Evolutionary conservation across 1,284 basidiomycete genomes (phyloP).

Genomic region (Moesziomyces antarcticus): DNA sequence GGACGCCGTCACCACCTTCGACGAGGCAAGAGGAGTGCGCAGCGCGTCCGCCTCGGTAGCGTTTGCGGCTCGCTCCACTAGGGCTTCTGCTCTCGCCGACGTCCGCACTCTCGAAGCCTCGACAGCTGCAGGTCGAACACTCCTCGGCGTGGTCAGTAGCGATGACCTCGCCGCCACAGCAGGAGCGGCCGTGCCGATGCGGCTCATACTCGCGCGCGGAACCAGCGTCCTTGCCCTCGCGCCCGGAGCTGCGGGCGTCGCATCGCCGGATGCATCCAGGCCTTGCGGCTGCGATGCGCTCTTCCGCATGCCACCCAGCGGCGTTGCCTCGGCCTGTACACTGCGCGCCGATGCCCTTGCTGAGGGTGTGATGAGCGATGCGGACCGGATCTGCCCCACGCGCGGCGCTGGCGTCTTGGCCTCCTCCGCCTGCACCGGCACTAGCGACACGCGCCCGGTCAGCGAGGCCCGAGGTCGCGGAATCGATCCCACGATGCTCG

Average conservation of each 20-base stretch:
- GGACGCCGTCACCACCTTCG: neutral
- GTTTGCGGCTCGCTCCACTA: constrained; percentile 2
- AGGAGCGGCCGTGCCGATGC: constrained; percentile 12
- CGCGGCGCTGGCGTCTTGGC: neutral
- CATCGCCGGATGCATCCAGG: constrained; percentile 5
- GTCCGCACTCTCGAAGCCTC: neutral
- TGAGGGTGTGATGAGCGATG: constrained; percentile 26
- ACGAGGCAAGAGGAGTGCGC: no score
- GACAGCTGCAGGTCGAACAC: no score
- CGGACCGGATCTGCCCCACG: constrained; percentile 13
- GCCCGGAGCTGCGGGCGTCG: constrained; percentile 6
- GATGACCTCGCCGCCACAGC: neutral
- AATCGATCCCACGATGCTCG: constrained; percentile 4
- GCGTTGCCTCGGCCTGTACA: constrained; percentile 8
- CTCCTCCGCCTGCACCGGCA: no score
- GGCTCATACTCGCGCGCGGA: constrained; percentile 28
- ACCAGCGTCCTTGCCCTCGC: constrained; percentile 19
- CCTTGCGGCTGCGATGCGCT: constrained; percentile 39
- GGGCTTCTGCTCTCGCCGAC: neutral
- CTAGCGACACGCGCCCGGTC: neutral
- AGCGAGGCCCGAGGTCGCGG: constrained; percentile 27
- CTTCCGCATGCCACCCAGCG: constrained; percentile 20
- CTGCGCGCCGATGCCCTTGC: neutral
- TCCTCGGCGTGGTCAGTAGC: constrained; percentile 2
- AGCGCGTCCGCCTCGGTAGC: neutral